Evolutionary conservation across 2,329 filamentous ascomycete species (phyloP).

Genomic region (Hypoxylon sp.): DNA sequence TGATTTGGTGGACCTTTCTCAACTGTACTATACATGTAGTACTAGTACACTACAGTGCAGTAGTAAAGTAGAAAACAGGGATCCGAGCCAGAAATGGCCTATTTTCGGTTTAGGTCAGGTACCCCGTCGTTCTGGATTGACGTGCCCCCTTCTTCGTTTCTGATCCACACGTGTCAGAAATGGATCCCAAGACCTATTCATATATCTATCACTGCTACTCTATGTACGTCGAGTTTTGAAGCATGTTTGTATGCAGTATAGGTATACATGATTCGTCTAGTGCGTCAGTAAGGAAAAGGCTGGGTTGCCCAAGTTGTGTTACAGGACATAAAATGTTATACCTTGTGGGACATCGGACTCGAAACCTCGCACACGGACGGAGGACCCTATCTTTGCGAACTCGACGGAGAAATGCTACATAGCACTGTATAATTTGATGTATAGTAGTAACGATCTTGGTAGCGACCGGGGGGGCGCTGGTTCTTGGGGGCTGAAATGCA

Average conservation of each 20-base stretch:
- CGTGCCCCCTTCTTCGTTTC: slow-evolving; percentile 35
- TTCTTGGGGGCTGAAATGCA: slow-evolving; percentile 36
- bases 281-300: background rate
- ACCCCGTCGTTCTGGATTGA: slow-evolving; percentile 37
- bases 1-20: slow-evolving; percentile 41
- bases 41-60: background rate
- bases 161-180: slow-evolving; percentile 44
- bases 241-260: background rate
- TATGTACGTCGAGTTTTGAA: background rate
- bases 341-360: slow-evolving; percentile 26
- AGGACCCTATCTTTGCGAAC: slow-evolving; percentile 27
- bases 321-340: slow-evolving; percentile 16
- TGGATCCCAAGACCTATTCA: slow-evolving; percentile 18
- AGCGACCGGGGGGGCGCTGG: slow-evolving; percentile 35
- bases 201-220: slow-evolving; percentile 6
- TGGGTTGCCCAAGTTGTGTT: slow-evolving; percentile 5
- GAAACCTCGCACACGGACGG: slow-evolving; percentile 30
- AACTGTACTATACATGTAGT: background rate
- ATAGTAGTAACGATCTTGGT: slow-evolving; percentile 44
- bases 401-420: slow-evolving; percentile 25
- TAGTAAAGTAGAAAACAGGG: slow-evolving; percentile 24
- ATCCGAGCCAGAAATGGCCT: slow-evolving; percentile 33
- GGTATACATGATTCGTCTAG: slow-evolving; percentile 4
- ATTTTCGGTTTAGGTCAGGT: slow-evolving; percentile 43
- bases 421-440: slow-evolving; percentile 26